Evolutionary conservation across 2,329 filamentous ascomycete genomes (phyloP).

Genomic region (Nothopassalora personata): DNA sequence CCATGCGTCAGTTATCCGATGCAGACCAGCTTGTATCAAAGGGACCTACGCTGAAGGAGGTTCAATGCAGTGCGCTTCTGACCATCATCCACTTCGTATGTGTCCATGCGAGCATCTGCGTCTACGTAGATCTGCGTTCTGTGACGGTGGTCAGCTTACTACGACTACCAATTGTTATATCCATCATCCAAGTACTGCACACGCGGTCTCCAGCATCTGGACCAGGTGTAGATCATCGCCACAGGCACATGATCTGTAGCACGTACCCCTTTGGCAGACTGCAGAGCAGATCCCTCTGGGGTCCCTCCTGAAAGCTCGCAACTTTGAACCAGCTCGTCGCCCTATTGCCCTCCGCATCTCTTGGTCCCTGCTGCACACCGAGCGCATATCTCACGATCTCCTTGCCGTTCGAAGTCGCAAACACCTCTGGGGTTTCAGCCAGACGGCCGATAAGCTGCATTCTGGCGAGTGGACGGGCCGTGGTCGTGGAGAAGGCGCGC

Average conservation of each 20-base stretch:
- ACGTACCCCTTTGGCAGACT: slow-evolving; percentile 78
- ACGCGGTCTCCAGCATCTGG: background rate
- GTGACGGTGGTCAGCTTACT: slow-evolving; percentile 11
- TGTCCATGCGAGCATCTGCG: slow-evolving; percentile 67
- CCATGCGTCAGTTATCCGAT: background rate
- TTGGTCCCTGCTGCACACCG: slow-evolving; percentile 60
- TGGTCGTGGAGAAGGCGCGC: slow-evolving; percentile 54
- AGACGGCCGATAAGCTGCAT: slow-evolving; percentile 86
- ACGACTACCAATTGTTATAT: background rate
- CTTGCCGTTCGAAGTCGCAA: slow-evolving; percentile 61
- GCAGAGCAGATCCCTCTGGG: slow-evolving; percentile 65
- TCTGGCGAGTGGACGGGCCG: slow-evolving; percentile 61
- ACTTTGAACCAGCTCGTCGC: slow-evolving; percentile 83
- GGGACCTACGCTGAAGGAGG: slow-evolving; percentile 70
- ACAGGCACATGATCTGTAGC: background rate
- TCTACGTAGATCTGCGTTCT: slow-evolving; percentile 79
- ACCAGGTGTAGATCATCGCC: background rate
- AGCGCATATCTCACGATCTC: slow-evolving; percentile 75
- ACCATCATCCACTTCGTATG: slow-evolving; percentile 65
- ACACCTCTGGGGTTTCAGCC: slow-evolving; percentile 70
- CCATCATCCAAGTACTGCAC: background rate
- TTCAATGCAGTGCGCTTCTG: slow-evolving; percentile 59
- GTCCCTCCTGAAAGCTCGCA: slow-evolving; percentile 62
- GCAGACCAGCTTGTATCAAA: slow-evolving; percentile 1
- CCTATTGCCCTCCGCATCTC: slow-evolving; percentile 60